Base-by-base conservation (phyloP, 805 yeast genomes). In the Metschnikowia lachancei region DNA sequence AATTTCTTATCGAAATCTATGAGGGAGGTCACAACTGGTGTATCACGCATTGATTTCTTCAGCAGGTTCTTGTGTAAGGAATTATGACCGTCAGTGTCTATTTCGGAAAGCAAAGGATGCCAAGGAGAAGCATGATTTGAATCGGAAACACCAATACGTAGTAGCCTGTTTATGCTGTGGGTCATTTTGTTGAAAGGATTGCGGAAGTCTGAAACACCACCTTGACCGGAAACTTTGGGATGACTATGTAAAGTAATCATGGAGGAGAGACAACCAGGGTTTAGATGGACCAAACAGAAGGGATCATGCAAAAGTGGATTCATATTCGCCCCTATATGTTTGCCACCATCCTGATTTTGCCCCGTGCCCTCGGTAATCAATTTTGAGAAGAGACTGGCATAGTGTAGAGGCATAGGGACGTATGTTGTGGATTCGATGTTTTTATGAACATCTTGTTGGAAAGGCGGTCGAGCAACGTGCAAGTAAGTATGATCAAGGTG, bases 251-350 rank as follows among this genome's bases (percentile, higher is more conserved):
- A 36, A 11, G 47, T 51, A 9, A 61, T 43, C 34, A 61, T 48
- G 2, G 52, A 42, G 9, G 55, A 47, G 16, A 74, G 49, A 52
- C 83, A 79, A 0, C 85, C 83, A 0, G 84, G 83, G 16, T 75
- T 78, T 44, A 80, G 61, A 53, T 75, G 80, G 17, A 79, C 80
- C 22, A 70, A 64, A 44, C 70, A 69, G 55, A 75, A 80, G 1
- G 80, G 77, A 55, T 80, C 85, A 4, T 81, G 74, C 35, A 62
- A 50, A 43, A 80, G 60, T 0, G 84, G 81, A 48, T 77, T 79
- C 24, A 80, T 69, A 37, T 70, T 70, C 36, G 83, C 80, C 0
- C 83, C 85, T 17, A 80, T 67, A 22, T 69, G 75, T 3, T 75
- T 74, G 14, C 43, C 46, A 22, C 72, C 78, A 24, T 67, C 72